Conservation (phyloP, 441 rosid species). For the Pelargonium fulgidum region DNA sequence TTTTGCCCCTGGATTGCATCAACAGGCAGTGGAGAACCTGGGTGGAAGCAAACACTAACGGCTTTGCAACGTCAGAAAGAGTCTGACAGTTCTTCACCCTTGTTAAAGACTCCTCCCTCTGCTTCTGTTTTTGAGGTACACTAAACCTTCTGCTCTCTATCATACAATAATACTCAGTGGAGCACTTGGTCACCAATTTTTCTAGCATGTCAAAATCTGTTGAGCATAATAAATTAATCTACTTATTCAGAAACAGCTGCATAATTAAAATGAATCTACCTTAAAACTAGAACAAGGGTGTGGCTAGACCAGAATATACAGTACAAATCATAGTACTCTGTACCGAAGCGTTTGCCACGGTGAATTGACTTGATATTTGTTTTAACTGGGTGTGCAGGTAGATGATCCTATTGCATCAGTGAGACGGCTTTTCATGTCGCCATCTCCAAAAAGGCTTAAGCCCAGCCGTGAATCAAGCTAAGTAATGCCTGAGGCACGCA, state of each 20-base stretch:
- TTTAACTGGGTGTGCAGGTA: slow-evolving; percentile 40
- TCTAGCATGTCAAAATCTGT: not conserved
- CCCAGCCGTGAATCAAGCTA: slow-evolving; percentile 28
- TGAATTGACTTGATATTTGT: too few relatives aligned
- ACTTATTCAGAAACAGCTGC: not conserved
- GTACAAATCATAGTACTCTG: too few relatives aligned
- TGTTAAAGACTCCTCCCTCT: slow-evolving; percentile 43
- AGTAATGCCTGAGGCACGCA: not conserved
- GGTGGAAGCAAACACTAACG: slow-evolving; percentile 74
- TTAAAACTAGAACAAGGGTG: too few relatives aligned
- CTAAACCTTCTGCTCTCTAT: slow-evolving; percentile 5
- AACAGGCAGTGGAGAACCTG: slow-evolving; percentile 45
- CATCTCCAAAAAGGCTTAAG: slow-evolving; percentile 48
- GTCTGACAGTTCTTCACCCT: slow-evolving; percentile 26
- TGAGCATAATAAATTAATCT: not conserved
- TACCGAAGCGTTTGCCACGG: too few relatives aligned
- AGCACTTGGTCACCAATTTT: not conserved
- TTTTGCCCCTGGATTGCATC: slow-evolving; percentile 94
- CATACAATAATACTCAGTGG: not conserved
- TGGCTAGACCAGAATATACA: too few relatives aligned
- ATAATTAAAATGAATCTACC: not conserved
- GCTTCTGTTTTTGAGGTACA: slow-evolving; percentile 56
- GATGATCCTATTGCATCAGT: slow-evolving; percentile 79
- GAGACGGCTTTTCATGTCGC: slow-evolving; percentile 64
- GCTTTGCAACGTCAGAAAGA: slow-evolving; percentile 58